Conservation (phyloP, 345 rosid genomes). For the Aquilaria sinensis region DNA sequence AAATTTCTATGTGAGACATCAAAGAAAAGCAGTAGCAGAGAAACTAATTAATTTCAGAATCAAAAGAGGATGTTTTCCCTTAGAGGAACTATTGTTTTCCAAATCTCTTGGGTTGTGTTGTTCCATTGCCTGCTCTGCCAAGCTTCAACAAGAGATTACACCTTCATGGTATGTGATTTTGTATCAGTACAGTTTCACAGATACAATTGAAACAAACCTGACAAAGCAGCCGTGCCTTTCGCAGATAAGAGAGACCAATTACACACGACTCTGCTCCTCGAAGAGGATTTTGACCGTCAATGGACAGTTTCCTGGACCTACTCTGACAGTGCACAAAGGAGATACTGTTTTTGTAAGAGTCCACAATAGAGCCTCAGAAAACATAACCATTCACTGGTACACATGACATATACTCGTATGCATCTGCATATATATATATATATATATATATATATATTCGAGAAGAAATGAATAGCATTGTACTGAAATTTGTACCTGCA, state of each 20-base stretch:
- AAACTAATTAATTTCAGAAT: not conserved
- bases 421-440: not conserved
- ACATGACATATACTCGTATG: not conserved
- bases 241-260: slow-evolving; percentile 29
- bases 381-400: slow-evolving; percentile 53
- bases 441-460: not conserved
- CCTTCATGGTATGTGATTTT: slow-evolving; percentile 3
- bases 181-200: not conserved
- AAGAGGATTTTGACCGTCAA: slow-evolving; percentile 41
- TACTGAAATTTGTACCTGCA: not conserved
- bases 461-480: not conserved
- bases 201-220: not conserved
- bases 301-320: slow-evolving; percentile 43
- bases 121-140: slow-evolving; percentile 6
- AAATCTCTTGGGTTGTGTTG: slow-evolving; percentile 1
- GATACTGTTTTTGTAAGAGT: slow-evolving; percentile 35
- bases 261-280: slow-evolving; percentile 32
- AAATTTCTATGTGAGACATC: not conserved
- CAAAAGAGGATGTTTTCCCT: not conserved
- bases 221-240: not conserved
- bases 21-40: too few species aligned
- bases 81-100: not conserved
- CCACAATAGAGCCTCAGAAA: slow-evolving; percentile 34
- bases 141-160: not conserved
- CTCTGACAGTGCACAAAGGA: slow-evolving; percentile 30